Percentiles rank a stretch among this genome's conserved stretches.
Evolutionary conservation across 805 yeast species (phyloP).

Genomic region (Pachysolen tannophilus): DNA sequence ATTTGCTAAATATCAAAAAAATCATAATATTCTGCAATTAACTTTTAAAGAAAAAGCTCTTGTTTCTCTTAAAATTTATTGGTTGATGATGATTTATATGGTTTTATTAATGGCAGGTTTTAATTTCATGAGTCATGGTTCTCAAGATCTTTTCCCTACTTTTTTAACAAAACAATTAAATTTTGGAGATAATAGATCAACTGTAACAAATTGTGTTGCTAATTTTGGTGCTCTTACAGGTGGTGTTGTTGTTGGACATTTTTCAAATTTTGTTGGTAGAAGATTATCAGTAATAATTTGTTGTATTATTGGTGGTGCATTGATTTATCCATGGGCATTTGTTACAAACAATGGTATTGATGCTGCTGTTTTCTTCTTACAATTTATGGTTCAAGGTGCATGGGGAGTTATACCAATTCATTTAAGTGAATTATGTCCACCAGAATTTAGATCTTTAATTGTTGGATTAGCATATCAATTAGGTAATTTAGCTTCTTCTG

Average conservation of each 20-base stretch:
- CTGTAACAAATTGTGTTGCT: conserved; percentile 50
- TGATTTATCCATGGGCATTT: conserved; percentile 59
- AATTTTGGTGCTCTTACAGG: conserved; percentile 53
- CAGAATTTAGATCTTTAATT: conserved; percentile 54
- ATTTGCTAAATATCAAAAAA: conserved; percentile 22
- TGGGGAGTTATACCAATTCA: conserved; percentile 65
- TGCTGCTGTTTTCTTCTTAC: conserved; percentile 55
- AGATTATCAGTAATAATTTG: conserved; percentile 44
- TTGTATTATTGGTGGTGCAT: conserved; percentile 48
- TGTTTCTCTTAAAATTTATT: conserved; percentile 34
- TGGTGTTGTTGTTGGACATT: conserved; percentile 47
- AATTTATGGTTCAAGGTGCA: conserved; percentile 59
- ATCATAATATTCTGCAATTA: conserved; percentile 21
- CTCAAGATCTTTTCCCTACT: conserved; percentile 58
- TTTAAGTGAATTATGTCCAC: conserved; percentile 53
- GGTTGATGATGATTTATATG: conserved; percentile 51
- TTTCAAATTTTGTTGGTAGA: conserved; percentile 48
- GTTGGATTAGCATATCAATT: conserved; percentile 60
- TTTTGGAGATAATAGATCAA: conserved; percentile 33
- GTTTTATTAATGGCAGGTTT: conserved; percentile 56
- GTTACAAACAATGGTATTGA: conserved; percentile 36
- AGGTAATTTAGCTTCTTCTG: conserved; percentile 61
- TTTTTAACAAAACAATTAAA: conserved; percentile 37
- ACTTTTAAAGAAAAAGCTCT: conserved; percentile 25
- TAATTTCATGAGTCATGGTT: conserved; percentile 55